Conservation (phyloP, 208 protist species). For the Trypanosoma scelopori region DNA sequence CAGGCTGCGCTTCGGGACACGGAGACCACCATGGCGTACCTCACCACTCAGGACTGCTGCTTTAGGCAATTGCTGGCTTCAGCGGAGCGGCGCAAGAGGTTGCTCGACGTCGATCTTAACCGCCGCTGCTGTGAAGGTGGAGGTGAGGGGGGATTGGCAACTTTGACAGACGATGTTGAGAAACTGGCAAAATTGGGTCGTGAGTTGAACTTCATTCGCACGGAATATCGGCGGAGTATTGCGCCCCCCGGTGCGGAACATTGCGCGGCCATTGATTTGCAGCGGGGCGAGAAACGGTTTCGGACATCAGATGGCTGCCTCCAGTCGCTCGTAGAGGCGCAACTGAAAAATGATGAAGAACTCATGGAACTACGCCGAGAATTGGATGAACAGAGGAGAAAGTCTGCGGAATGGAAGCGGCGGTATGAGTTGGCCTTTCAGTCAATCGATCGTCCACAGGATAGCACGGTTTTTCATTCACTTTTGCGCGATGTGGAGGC, state of each 20-base stretch:
- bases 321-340: slow-evolving; percentile 1
- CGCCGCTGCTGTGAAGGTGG: slow-evolving; percentile 7
- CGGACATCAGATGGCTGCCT: slow-evolving; percentile 14
- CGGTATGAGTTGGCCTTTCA: slow-evolving; percentile 21
- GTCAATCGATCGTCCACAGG: slow-evolving; percentile 7
- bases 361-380: slow-evolving; percentile 4
- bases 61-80: slow-evolving; percentile 14
- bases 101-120: slow-evolving; percentile 6
- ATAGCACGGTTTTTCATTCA: slow-evolving; percentile 19
- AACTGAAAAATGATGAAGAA: slow-evolving; percentile 7
- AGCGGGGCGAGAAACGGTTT: slow-evolving; percentile 5
- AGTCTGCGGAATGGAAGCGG: slow-evolving; percentile 13
- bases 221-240: slow-evolving; percentile 9
- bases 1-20: slow-evolving; percentile 9
- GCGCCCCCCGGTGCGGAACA: neutral
- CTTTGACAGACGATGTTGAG: slow-evolving; percentile 19
- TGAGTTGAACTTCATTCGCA: slow-evolving; percentile 16
- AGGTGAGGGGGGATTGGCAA: neutral
- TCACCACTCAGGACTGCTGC: slow-evolving; percentile 18
- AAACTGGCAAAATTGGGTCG: slow-evolving; percentile 14
- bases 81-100: slow-evolving; percentile 7
- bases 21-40: slow-evolving; percentile 24
- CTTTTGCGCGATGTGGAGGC: slow-evolving; percentile 19
- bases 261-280: neutral
- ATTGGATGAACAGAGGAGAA: slow-evolving; percentile 1